Base-by-base conservation (phyloP, 768 basidiomycete genomes). In the Leucocoprinus birnbaumii region DNA sequence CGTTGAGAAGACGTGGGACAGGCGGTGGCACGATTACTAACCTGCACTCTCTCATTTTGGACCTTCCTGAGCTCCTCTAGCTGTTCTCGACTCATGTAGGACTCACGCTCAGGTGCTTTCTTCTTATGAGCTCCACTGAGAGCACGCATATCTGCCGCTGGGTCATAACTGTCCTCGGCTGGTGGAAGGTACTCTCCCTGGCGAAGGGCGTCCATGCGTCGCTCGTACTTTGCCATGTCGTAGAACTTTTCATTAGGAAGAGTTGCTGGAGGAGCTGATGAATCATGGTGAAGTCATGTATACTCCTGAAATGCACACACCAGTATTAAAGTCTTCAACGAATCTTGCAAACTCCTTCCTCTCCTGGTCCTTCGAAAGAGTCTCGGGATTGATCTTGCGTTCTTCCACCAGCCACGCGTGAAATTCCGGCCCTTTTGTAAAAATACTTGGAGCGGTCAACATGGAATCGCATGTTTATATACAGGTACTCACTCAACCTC, bases 171-270 rank as follows among this genome's bases (percentile, higher is more conserved):
- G 63, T 87, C 86, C 53, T 86, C 82, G 3, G 80, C 61, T 6
- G 87, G 86, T 0, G 91, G 88, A 8, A 93, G 70, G 49, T 82
- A 87, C 61, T 90, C 92, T 37, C 94, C 94, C n/a, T 84, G 78
- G 43, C 93, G 84, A 47, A 96, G 72, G 19, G 91, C 84, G 35
- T 81, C 69, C 94, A 96, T 96, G 45, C 91, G 86, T 19, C 76
- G 76, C 57, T 94, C 91, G 66, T 93, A 94, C 4, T 82, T 79
- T 52, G 84, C 85, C 81, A 95, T 92, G 64, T 94, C 83, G 68
- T 96, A 96, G 69, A 94, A 97, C 67, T 97, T 97, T 67, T 95
- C 93, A 63, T 96, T 89, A 9, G 94, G 91, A 2, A 97, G 77
- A 2, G 94, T 97, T 13, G 93, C 94, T 94, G 31, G 45, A 37